These are phyloP conservation scores for Tolypocladium tundrense DNA, from an alignment of 2,329 filamentous ascomycete genomes.

Conservation along the genomic window DNA sequence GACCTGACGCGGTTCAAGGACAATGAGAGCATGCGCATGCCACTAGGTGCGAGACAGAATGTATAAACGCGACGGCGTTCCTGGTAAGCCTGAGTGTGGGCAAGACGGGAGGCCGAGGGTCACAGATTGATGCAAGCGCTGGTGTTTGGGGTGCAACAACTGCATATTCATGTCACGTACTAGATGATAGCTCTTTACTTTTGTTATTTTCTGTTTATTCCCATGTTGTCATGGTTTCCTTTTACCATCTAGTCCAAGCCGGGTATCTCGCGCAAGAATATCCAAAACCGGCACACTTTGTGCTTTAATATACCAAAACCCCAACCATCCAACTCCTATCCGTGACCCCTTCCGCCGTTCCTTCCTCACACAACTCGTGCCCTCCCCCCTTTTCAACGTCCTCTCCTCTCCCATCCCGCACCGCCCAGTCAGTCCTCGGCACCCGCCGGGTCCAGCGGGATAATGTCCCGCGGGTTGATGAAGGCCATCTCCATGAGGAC, in stretches of 20 bases:
- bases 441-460: too few relatives aligned
- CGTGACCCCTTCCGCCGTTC: too few relatives aligned
- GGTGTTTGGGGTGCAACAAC: not conserved
- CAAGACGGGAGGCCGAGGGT: not conserved
- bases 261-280: not conserved
- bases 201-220: not conserved
- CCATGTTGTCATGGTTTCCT: not conserved
- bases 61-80: slow-evolving; percentile 10
- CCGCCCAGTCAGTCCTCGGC: too few relatives aligned
- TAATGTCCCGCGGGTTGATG: too few relatives aligned
- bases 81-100: not conserved
- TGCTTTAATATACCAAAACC: not conserved
- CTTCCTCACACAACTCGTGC: too few relatives aligned
- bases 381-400: too few relatives aligned
- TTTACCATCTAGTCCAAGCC: not conserved
- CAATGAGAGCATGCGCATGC: slow-evolving; percentile 44
- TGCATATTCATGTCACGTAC: not conserved
- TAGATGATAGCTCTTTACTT: not conserved
- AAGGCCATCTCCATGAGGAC: too few relatives aligned
- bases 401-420: too few relatives aligned
- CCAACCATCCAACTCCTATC: too few relatives aligned
- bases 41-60: slow-evolving; percentile 35
- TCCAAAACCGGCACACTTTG: not conserved
- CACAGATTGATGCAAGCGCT: not conserved
- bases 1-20: slow-evolving; percentile 62